Evolutionary conservation across 768 basidiomycete species (phyloP), one percentile per base, ranked within the genome.

Genomic region (Hericium coralloides): DNA sequence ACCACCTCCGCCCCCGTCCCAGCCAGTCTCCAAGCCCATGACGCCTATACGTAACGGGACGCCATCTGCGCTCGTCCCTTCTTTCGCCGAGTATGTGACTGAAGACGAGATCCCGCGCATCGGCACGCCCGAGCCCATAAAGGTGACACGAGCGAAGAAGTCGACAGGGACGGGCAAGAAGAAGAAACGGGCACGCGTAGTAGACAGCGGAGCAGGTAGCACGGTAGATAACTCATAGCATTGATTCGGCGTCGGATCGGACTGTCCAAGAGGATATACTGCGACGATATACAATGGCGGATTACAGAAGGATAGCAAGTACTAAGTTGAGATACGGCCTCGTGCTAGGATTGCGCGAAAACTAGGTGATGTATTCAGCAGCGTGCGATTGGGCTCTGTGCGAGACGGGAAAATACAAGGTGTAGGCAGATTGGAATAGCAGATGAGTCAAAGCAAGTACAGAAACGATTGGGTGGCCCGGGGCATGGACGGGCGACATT

Each of bases 131-230:
- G 84, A 89, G 45, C 81, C 88, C 1, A 89, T 92, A 67, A 87
- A 84, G 65, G 89, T 92, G 49, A 80, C 79, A 2, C 78, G 87
- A 43, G 72, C 79, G 12, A 92, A 87, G 75, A 79, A 77, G 69
- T 69, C 64, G 3, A 77, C 77, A 59, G 72, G 74, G 8, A 73
- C 78, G 23, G 73, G 76, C 41, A 89, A 83, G 73, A 89, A 83
- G 72, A 87, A 87, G 76, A 89, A 85, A 79, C 79, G 81, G 73
- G 80, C 79, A 50, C 55, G 37, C 14, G 41, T 49, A 17, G 57
- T 67, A 18, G 68, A 68, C 55, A n/a, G 58, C 60, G 12, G 67
- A 63, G 10, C 20, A 15, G 15, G 41, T 22, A 50, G 20, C 22
- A 10, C n/a, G 49, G 9, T 50, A 36, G 31, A 17, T 25, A 49